These are phyloP conservation scores for Gymnopilus dilepis DNA, from an alignment of 768 basidiomycete genomes.

Conservation along the genomic window DNA sequence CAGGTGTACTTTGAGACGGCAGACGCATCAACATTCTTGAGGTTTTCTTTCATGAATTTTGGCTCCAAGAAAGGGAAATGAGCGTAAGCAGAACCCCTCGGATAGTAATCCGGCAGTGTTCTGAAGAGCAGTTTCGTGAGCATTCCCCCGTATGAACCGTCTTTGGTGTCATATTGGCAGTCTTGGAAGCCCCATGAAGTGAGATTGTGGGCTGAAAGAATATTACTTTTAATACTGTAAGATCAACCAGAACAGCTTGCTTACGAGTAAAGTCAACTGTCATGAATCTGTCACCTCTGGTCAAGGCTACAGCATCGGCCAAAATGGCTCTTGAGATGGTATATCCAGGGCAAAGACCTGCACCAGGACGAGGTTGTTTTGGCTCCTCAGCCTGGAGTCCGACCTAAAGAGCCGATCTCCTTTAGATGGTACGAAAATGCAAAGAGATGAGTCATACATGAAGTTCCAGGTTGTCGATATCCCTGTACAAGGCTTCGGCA, in stretches of 20 bases:
- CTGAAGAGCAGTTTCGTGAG: conserved; percentile 76
- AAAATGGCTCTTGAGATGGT: conserved; percentile 88
- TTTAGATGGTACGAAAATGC: background rate
- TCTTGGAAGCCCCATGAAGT: conserved; percentile 84
- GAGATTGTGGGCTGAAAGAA: conserved; percentile 62
- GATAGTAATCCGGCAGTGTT: conserved; percentile 72
- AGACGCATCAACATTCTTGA: conserved; percentile 37
- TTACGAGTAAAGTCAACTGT: conserved; percentile 79
- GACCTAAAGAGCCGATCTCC: conserved; percentile 40
- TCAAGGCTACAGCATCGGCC: conserved; percentile 75
- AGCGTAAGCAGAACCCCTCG: conserved; percentile 66
- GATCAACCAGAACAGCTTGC: conserved; percentile 29
- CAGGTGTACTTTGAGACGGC: conserved; percentile 59
- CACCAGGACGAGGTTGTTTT: conserved; percentile 66
- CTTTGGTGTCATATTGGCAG: conserved; percentile 62
- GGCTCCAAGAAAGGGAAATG: conserved; percentile 86
- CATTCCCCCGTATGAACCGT: conserved; percentile 80
- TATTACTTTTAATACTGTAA: background rate
- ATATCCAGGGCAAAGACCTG: conserved; percentile 82
- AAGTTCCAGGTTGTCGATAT: conserved; percentile 82
- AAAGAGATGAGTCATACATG: conserved; percentile 51
- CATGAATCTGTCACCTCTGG: conserved; percentile 80
- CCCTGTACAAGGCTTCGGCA: conserved; percentile 67
- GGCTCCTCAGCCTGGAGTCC: conserved; percentile 77
- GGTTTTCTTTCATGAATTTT: conserved; percentile 43